Evolutionary conservation across 345 rosid species (phyloP).

Genomic region (Dipteronia sinensis): DNA sequence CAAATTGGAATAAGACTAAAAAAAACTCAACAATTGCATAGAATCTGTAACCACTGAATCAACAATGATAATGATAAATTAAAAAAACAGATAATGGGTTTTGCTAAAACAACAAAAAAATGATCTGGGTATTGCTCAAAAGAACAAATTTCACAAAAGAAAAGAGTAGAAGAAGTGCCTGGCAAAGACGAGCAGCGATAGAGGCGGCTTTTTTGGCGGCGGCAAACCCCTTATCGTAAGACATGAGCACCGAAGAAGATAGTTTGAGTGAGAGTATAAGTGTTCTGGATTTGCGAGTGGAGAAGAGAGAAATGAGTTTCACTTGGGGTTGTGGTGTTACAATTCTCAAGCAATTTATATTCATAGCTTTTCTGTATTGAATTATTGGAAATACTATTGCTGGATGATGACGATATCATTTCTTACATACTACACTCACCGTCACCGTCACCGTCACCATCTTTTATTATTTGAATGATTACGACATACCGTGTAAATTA

Average conservation of each 20-base stretch:
- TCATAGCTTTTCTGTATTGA: conserved; percentile 15
- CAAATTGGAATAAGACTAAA: too few relatives aligned
- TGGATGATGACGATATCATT: too few relatives aligned
- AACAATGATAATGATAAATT: not conserved
- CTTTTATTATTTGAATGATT: too few relatives aligned
- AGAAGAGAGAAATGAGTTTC: not conserved
- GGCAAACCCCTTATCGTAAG: conserved; percentile 78
- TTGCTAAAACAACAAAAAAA: not conserved
- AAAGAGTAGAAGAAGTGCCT: conserved; percentile 36
- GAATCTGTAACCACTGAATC: not conserved
- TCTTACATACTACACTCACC: too few relatives aligned
- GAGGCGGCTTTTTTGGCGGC: conserved; percentile 94
- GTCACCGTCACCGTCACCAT: too few relatives aligned
- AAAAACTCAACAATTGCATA: too few relatives aligned
- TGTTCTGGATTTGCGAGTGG: conserved; percentile 14
- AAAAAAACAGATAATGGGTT: conserved; percentile 23
- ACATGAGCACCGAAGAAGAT: conserved; percentile 36
- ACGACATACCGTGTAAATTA: too few relatives aligned
- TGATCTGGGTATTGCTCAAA: conserved; percentile 4
- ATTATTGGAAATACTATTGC: too few relatives aligned
- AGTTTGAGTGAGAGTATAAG: conserved; percentile 4
- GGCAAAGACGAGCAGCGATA: conserved; percentile 92
- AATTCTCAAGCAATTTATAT: conserved; percentile 36
- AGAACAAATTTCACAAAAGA: not conserved
- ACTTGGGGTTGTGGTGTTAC: conserved; percentile 15